Percentiles rank a stretch among this genome's conserved stretches.
These are phyloP conservation scores for Amanita inopinata DNA, from an alignment of 768 basidiomycete species.

Conservation along the genomic window DNA sequence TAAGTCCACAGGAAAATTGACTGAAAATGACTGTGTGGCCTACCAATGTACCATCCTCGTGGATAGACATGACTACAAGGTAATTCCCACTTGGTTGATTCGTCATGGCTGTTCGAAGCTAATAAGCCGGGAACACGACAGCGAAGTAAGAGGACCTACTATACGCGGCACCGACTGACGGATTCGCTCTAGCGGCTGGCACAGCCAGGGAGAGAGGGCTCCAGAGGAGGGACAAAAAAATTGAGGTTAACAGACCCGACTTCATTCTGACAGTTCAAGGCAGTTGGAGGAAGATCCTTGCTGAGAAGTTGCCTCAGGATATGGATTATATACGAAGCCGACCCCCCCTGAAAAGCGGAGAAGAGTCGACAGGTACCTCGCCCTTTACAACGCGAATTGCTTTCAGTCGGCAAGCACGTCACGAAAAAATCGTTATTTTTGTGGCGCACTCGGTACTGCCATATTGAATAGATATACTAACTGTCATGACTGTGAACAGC, in stretches of 20 bases:
- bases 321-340: no score
- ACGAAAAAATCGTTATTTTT: no score
- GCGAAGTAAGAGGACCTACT: slow-evolving; percentile 13
- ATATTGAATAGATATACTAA: no score
- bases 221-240: neutral
- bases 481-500: no score
- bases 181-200: neutral
- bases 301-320: neutral
- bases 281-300: neutral
- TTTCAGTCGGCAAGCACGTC: no score
- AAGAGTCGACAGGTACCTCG: no score
- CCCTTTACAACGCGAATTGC: no score
- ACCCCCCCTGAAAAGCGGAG: no score
- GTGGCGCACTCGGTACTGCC: no score
- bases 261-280: neutral
- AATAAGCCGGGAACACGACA: neutral
- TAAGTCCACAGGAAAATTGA: neutral
- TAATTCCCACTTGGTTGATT: slow-evolving; percentile 37
- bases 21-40: neutral
- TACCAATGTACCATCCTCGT: slow-evolving; percentile 7
- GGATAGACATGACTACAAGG: neutral
- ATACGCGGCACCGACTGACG: slow-evolving; percentile 21
- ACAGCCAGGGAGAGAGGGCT: neutral
- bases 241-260: neutral
- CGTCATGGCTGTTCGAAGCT: slow-evolving; percentile 33